Evolutionary conservation across 805 yeast species (phyloP), one percentile per base, ranked within the genome.

Genomic region (Spathaspora gorwiae): DNA sequence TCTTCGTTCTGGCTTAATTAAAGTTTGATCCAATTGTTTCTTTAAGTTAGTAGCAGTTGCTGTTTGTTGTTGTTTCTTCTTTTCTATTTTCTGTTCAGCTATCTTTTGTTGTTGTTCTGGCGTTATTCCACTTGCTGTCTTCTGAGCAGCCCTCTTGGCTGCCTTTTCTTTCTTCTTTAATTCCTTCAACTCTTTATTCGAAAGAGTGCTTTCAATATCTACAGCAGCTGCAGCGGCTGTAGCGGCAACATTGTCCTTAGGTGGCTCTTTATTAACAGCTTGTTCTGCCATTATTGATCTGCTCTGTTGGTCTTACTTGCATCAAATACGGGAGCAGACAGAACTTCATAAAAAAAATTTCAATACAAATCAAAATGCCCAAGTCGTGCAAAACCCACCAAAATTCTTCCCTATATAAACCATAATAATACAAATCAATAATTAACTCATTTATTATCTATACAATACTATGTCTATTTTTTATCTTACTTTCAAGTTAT

Each of bases 61-160:
- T 40, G 79, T 73, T 42, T 35, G 44, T 32, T 35, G 44, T n/a
- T 19, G 24, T 30, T 59, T 58, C 47, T 67, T 65, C 57, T 65
- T 70, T 31, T 64, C 73, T 44, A 58, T 75, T 64, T 66, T 76
- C 68, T 62, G 72, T 60, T 56, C 69, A 6, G 65, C 72, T 45
- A 54, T 55, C 52, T 59, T 66, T 44, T 72, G 58, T 60, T 78
- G 69, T 58, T 70, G 66, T 65, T 73, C 65, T 50, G 72, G 66
- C 54, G 74, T 46, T 38, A 80, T 78, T 31, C 84, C 90, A 42
- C 72, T 76, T 7, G 81, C 83, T 53, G 78, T 86, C 59, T 87
- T 90, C 51, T 83, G 80, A 2, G 96, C 96, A 2, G 96, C 94
- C 61, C 98, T 76, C 62, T 88, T 87, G 35, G 94, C 95, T 11